A percentile compares a stretch with the other conserved stretches of the same genome.
Evolutionary conservation across 1,284 basidiomycete species (phyloP).

Genomic region (Marasmius oreades): DNA sequence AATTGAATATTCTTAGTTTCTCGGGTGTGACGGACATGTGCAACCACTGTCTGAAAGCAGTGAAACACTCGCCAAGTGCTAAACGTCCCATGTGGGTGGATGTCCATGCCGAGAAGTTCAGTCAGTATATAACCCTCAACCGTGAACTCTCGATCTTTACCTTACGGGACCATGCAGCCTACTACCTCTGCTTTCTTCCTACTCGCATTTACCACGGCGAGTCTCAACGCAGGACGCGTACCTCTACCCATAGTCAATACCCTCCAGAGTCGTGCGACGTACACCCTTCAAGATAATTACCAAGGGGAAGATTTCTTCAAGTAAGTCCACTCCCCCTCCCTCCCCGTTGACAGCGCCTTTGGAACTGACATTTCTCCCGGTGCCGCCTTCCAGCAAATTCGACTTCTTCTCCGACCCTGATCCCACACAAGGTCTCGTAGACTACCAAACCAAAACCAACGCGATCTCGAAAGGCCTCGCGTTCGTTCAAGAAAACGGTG

Average conservation of each 20-base stretch:
- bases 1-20: no score
- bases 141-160: neutral
- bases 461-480: conserved; percentile 53
- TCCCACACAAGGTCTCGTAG: conserved; percentile 64
- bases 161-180: neutral
- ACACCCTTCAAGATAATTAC: conserved; percentile 31
- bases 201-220: neutral
- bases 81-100: neutral
- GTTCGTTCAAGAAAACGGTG: conserved; percentile 51
- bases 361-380: no score
- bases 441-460: conserved; percentile 44
- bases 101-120: neutral
- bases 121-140: neutral
- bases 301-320: conserved; percentile 34
- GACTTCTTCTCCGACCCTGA: conserved; percentile 58
- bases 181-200: neutral
- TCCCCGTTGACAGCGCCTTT: no score
- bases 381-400: conserved; percentile 61
- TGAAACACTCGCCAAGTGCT: no score
- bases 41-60: no score
- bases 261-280: conserved; percentile 11
- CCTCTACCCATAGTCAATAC: neutral
- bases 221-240: neutral
- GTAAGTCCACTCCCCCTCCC: conserved; percentile 28
- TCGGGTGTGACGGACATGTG: no score